These are phyloP conservation scores for Parmelia sp. DNA, from an alignment of 495 filamentous ascomycete species.

Conservation along the genomic window DNA sequence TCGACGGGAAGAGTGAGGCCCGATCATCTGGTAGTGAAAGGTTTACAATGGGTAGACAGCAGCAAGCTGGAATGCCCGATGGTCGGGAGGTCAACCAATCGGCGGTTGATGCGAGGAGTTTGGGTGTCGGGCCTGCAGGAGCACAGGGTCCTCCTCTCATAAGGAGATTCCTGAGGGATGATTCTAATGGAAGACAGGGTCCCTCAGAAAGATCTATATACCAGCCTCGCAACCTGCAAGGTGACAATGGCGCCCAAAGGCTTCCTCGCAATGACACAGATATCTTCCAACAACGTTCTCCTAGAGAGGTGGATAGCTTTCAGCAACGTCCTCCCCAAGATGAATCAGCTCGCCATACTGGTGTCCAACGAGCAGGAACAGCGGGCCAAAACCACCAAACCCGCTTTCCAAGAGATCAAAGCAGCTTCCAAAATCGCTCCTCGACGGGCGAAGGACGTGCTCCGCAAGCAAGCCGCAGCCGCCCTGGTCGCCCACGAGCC, in stretches of 20 bases:
- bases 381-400: neutral
- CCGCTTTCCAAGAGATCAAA: neutral
- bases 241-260: neutral
- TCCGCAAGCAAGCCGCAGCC: no score
- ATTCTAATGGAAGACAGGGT: neutral
- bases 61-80: neutral
- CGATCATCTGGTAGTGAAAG: neutral
- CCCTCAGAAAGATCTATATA: constrained; percentile 1
- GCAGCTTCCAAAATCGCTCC: neutral
- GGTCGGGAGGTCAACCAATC: neutral
- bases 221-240: neutral
- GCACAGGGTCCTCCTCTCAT: neutral
- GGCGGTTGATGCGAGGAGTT: constrained; percentile 7
- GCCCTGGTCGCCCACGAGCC: neutral
- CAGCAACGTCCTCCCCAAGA: neutral
- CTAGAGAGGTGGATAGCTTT: neutral
- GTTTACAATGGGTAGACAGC: neutral
- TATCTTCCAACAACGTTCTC: neutral
- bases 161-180: neutral
- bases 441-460: neutral
- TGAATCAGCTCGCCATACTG: neutral
- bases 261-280: neutral
- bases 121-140: constrained; percentile 6
- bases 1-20: neutral
- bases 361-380: neutral